Evolutionary conservation across 192 early-diverging fungal species (phyloP).

Genomic region (Entophlyctis luteolus): DNA sequence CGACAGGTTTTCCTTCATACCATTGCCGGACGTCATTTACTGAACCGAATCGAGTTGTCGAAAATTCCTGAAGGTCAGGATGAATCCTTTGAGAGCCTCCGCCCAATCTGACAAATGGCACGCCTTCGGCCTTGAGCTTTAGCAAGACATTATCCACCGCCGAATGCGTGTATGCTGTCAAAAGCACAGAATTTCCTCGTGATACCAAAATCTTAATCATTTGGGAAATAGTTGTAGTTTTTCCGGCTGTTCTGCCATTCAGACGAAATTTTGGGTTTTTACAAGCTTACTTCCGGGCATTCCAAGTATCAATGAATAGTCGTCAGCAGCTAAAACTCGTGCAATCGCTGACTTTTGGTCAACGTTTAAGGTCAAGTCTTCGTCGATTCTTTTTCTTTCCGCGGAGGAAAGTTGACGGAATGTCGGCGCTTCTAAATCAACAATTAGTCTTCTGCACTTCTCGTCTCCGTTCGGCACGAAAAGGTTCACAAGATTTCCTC

Average conservation of each 20-base stretch:
- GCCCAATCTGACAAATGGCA: constrained; percentile 76
- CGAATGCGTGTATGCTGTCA: constrained; percentile 87
- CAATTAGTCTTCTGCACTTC: constrained; percentile 66
- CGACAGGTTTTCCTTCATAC: constrained; percentile 60
- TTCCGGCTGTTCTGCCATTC: constrained; percentile 66
- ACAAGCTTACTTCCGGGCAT: constrained; percentile 77
- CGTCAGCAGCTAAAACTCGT: constrained; percentile 70
- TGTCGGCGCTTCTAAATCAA: constrained; percentile 69
- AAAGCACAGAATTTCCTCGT: constrained; percentile 69
- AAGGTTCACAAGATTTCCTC: constrained; percentile 74
- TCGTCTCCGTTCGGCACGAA: constrained; percentile 52
- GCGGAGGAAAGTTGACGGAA: constrained; percentile 40
- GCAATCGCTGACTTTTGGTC: constrained; percentile 70
- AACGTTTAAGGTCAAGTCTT: constrained; percentile 55
- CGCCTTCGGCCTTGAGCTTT: constrained; percentile 67
- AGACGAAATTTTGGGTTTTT: not conserved
- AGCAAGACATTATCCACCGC: constrained; percentile 90
- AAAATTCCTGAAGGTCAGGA: constrained; percentile 35
- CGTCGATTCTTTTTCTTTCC: not conserved
- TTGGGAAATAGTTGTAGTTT: constrained; percentile 82
- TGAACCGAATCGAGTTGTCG: constrained; percentile 41
- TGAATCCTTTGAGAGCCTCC: constrained; percentile 36
- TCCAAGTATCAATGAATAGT: constrained; percentile 87
- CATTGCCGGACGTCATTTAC: constrained; percentile 60
- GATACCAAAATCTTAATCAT: constrained; percentile 67